Base-by-base conservation (phyloP, 2,329 filamentous ascomycete genomes). In the Akanthomyces muscarius region DNA sequence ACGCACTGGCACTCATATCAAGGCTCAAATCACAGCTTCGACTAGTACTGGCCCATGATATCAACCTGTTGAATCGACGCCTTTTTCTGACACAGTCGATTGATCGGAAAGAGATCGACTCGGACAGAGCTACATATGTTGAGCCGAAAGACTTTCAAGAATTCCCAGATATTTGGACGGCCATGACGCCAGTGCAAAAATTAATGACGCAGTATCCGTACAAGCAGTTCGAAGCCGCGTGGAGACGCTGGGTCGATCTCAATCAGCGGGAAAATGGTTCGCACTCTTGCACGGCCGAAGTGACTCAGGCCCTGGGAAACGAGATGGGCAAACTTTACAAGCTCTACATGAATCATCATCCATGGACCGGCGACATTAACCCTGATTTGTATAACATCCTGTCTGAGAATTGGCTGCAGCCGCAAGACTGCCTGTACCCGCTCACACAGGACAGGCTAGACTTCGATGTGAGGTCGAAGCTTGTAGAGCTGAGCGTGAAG, bases 121-220 rank as follows among this genome's bases (percentile, higher is more conserved):
- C 68, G 3, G 73, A 78, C 47, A 74, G 78, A 18, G 68, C 69
- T 3, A 74, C 72, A n/a, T 79, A 78, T 61, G 69, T 78, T 13
- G 67, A 74, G 30, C 67, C 69, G 0, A 58, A 56, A 28, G 69
- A 76, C n/a, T 74, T 71, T 36, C 52, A 66, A 1, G 47, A 41
- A 11, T 63, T 75, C 5, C 5, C 45, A 1, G 7, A 55, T 1
- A 69, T 76, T 25, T 69, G 76, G 47, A 4, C 13, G 0, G 21
- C 44, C 0, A 66, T 77, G 10, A 74, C 72, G 25, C 63, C 70
- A 18, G 64, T 66, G 1, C 77, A 80, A 60, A 73, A 48, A 70
- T 67, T 57, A 4, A 21, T 70, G 13, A 69, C 66, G 30, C 63
- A 3, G 63, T 36, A 8, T 21, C 61, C 18, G n/a, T 54, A 53